phyloP scores from a whole-genome alignment of 805 yeast species.

The Saccharomyces eubayanus region DNA sequence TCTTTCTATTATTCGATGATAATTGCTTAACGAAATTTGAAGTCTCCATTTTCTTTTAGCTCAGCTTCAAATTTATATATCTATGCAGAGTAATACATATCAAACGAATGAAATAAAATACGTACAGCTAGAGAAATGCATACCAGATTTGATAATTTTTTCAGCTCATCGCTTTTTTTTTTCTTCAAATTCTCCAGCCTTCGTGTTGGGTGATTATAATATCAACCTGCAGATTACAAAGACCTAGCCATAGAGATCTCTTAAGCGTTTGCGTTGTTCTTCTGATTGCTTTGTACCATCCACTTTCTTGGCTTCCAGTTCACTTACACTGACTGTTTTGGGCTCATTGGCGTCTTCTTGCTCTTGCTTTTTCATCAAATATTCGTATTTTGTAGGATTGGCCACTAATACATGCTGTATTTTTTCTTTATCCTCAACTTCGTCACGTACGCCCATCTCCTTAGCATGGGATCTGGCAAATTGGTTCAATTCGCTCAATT shows the following conservation, averaged over 20 bases:
- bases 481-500: conserved; percentile 40
- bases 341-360: background rate
- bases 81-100: background rate
- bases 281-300: conserved; percentile 19
- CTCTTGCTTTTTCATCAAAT: conserved; percentile 12
- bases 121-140: background rate
- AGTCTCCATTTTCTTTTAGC: conserved; percentile 27
- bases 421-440: conserved; percentile 20
- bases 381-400: conserved; percentile 30
- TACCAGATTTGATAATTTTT: background rate
- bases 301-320: conserved; percentile 12
- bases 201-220: conserved; percentile 2
- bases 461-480: conserved; percentile 42
- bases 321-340: conserved; percentile 1
- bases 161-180: conserved; percentile 1
- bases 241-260: conserved; percentile 19
- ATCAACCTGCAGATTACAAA: background rate
- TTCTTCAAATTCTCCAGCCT: background rate
- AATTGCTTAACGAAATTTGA: conserved; percentile 63
- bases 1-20: conserved; percentile 69
- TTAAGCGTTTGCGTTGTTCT: conserved; percentile 11
- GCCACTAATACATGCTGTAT: conserved; percentile 28
- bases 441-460: conserved; percentile 23
- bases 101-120: background rate
- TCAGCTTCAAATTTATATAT: background rate